Evolutionary conservation across 2,329 filamentous ascomycete genomes (phyloP), one percentile per base, ranked within the genome.

Genomic region (Myriosclerotinia curreyana): DNA sequence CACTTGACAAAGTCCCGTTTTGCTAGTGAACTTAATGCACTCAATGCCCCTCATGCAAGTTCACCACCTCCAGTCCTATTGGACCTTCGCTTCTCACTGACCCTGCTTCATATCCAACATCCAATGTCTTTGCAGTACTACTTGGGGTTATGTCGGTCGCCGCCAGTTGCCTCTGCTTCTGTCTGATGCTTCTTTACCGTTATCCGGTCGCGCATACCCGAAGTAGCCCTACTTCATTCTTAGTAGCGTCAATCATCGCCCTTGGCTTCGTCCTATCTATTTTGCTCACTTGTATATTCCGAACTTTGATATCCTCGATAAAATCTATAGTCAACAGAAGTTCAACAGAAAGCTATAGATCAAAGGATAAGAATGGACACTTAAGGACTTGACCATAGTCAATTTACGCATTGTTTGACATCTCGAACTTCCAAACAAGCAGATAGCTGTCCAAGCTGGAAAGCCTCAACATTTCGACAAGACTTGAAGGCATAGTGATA

Each of bases 11-110:
- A 73, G 68, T 70, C 66, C 65, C 65, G 65, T 64, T 68, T 71
- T 66, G 65, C 55, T 66, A 66, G 61, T 69, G 70, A 70, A 68
- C 69, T 73, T 67, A 70, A 74, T 74, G 72, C 72, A 71, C 69
- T 73, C 49, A 71, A 48, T 71, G 70, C 69, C 68, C 61, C 66
- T 65, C 67, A 65, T 61, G 62, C 52, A 68, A 52, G 60, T 62
- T 65, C 63, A 55, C 58, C 51, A 56, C 38, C 14, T 51, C 44
- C 14, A 64, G 36, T 38, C 34, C 12, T 34, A 50, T 59, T 64
- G 46, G 53, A 34, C n/a, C 46, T 52, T 48, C 44, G 36, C 42
- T 59, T n/a, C 55, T 38, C 55, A 49, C 55, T 59, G 55, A 59
- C 64, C 63, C 58, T 50, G 67, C 64, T 68, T 66, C 58, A 66